Base-by-base conservation (phyloP, 2,329 filamentous ascomycete genomes). In the Nannizziopsis arthrosporioides region DNA sequence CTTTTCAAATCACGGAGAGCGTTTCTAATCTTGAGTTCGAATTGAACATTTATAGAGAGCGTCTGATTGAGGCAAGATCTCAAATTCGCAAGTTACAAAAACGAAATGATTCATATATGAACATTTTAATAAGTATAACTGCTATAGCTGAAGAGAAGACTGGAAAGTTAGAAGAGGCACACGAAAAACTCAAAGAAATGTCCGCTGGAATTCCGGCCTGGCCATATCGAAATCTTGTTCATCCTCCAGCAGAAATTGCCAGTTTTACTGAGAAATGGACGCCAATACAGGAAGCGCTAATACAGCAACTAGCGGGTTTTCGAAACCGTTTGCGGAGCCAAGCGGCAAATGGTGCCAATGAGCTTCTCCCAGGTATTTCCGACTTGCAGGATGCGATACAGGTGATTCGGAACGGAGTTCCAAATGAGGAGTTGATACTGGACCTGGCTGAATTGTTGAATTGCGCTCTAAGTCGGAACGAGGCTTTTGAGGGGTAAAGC, bases 391-490 rank as follows among this genome's bases (percentile, higher is more conserved):
- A 48, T 32, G 34, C 36, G 10, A 37, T 51, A 4, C 19, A 12
- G 7, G 27, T 49, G 15, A 14, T 51, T 19, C 7, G 17, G 4
- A 35, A 32, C 30, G 31, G 34, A 2, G 15, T 8, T 30, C 11
- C 12, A n/a, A 18, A 37, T 36, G 36, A 32, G 10, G 37, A 47
- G 11, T 30, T 52, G 37, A 34, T 47, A 6, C 18, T 49, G 35
- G 32, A 49, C 11, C 32, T 51, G 11, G 51, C 41, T 17, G 27
- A 39, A 14, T 35, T 40, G 34, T 19, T 50, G 6, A 10, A 11
- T 11, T 31, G 44, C 12, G 49, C 44, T 10, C 42, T 54, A 7
- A 50, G 48, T 18, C 41, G 52, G 30, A 51, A 52, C 27, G 47
- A 50, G 36, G 27, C 12, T 3, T 44, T 54, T 10, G 44, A 47